Evolutionary conservation across 2,329 filamentous ascomycete species (phyloP).

Genomic region (Aspergillus awamori): DNA sequence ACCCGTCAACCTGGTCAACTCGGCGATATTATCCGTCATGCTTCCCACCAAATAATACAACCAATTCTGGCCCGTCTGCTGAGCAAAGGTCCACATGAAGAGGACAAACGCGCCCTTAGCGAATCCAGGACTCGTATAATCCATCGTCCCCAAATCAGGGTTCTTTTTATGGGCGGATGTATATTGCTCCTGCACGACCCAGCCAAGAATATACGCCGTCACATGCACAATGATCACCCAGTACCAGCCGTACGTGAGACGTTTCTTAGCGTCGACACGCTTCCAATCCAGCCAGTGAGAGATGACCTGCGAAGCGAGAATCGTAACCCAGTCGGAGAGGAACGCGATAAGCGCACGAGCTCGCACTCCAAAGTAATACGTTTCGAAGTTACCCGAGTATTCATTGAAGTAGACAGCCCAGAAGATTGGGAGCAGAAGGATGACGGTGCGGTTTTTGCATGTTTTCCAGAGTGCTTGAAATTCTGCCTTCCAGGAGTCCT

Average conservation of each 20-base stretch:
- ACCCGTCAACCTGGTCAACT: slow-evolving; percentile 47
- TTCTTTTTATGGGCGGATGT: slow-evolving; percentile 34
- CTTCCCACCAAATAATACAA: slow-evolving; percentile 59
- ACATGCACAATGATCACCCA: slow-evolving; percentile 52
- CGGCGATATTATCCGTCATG: slow-evolving; percentile 60
- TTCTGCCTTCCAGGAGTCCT: slow-evolving; percentile 46
- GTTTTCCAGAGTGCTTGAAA: slow-evolving; percentile 41
- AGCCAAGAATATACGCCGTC: slow-evolving; percentile 55
- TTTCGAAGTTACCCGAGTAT: slow-evolving; percentile 52
- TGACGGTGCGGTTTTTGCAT: slow-evolving; percentile 18
- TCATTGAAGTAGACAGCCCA: slow-evolving; percentile 52
- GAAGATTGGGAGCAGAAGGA: slow-evolving; percentile 48
- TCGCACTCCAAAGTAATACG: slow-evolving; percentile 52
- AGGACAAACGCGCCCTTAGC: slow-evolving; percentile 53
- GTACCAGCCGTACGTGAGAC: slow-evolving; percentile 50
- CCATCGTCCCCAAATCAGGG: slow-evolving; percentile 37
- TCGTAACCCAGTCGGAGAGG: slow-evolving; percentile 41
- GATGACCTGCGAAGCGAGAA: slow-evolving; percentile 51
- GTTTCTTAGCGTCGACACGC: slow-evolving; percentile 41
- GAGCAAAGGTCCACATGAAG: slow-evolving; percentile 54
- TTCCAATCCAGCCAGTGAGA: slow-evolving; percentile 51
- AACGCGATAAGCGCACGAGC: slow-evolving; percentile 54
- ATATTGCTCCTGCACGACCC: slow-evolving; percentile 58
- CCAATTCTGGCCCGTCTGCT: slow-evolving; percentile 59
- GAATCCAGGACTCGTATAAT: slow-evolving; percentile 50